phyloP scores from a whole-genome alignment of 2,329 filamentous ascomycete species.

The Diplodia intermedia region DNA sequence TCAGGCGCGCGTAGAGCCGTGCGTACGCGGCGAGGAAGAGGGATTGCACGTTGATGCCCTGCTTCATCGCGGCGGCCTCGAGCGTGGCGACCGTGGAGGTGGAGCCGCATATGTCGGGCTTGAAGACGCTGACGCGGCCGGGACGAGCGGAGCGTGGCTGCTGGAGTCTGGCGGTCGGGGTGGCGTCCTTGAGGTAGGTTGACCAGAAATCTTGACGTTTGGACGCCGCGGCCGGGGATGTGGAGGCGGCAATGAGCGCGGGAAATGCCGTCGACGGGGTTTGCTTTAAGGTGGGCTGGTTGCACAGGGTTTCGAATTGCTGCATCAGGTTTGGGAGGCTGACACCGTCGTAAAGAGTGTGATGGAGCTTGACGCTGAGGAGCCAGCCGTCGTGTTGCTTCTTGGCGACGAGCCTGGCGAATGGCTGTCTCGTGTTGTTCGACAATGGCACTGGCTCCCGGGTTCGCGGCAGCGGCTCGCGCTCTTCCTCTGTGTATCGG shows the following conservation, averaged over 20 bases:
- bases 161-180: not conserved
- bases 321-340: constrained; percentile 72
- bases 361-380: constrained; percentile 69
- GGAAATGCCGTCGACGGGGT: constrained; percentile 4
- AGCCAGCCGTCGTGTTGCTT: constrained; percentile 43
- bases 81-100: constrained; percentile 41
- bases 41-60: constrained; percentile 73
- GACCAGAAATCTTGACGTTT: constrained; percentile 59
- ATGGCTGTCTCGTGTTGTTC: constrained; percentile 39
- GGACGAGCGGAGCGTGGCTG: constrained; percentile 33
- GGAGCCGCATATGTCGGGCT: constrained; percentile 54
- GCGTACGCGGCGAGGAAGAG: constrained; percentile 77
- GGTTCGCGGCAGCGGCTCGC: not conserved
- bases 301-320: constrained; percentile 57
- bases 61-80: constrained; percentile 52
- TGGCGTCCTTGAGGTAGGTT: constrained; percentile 49
- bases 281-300: constrained; percentile 19
- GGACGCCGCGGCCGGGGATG: constrained; percentile 32
- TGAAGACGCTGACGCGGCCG: constrained; percentile 55
- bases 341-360: constrained; percentile 87
- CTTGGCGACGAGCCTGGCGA: constrained; percentile 48
- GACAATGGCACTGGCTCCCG: not conserved
- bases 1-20: constrained; percentile 53
- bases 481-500: not conserved
- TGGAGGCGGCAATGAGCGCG: constrained; percentile 5